Percentiles rank a stretch among this genome's conserved stretches.
phyloP scores from a whole-genome alignment of 2,329 filamentous ascomycete species.

The Rutstroemia sp. region DNA sequence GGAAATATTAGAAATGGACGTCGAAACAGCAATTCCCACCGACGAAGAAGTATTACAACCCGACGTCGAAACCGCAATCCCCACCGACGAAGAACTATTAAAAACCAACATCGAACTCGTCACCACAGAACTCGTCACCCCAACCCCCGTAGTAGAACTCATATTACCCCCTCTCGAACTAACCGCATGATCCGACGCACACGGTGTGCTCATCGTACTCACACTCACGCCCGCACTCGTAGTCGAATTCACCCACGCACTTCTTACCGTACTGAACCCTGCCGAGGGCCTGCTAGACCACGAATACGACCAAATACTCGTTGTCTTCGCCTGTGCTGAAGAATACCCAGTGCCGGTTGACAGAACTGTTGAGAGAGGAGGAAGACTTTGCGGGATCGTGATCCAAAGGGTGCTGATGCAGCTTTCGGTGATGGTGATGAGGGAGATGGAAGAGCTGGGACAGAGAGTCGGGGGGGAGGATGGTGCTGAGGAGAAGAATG shows the following conservation, averaged over 20 bases:
- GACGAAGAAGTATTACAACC: neutral
- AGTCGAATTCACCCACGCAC: neutral
- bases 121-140: neutral
- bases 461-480: neutral
- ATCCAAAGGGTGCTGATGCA: constrained; percentile 6
- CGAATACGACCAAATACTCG: neutral
- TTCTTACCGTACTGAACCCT: neutral
- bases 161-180: neutral
- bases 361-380: neutral
- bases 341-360: neutral
- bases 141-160: neutral
- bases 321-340: neutral
- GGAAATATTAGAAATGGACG: neutral
- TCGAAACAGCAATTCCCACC: neutral
- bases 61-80: neutral
- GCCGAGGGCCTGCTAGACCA: neutral
- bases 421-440: constrained; percentile 8
- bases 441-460: constrained; percentile 2
- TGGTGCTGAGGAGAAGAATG: neutral
- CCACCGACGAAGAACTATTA: neutral
- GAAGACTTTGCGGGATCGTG: neutral
- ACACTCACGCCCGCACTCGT: neutral
- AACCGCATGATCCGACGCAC: neutral
- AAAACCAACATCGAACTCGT: no score
- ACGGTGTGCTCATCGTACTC: neutral